phyloP scores from a whole-genome alignment of 257 asterid genomes.

The Nicotiana tabacum region DNA sequence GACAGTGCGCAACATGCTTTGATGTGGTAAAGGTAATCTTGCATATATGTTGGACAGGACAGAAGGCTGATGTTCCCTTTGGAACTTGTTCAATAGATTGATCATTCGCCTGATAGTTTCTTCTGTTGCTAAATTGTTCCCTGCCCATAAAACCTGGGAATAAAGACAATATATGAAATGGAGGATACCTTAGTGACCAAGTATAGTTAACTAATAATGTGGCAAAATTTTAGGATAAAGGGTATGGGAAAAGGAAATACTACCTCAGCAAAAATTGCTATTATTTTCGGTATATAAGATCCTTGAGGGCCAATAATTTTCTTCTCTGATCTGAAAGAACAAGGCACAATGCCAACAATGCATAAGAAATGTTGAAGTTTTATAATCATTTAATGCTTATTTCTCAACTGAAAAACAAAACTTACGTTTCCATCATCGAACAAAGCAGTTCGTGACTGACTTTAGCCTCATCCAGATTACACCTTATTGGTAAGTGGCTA shows the following conservation, averaged over 20 bases:
- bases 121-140: not conserved
- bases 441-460: not conserved
- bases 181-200: no score
- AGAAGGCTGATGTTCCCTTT: not conserved
- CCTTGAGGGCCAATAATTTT: not conserved
- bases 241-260: not conserved
- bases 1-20: not conserved
- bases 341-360: not conserved
- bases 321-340: conserved; percentile 1
- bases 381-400: not conserved
- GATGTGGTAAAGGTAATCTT: not conserved
- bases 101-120: not conserved
- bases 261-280: not conserved
- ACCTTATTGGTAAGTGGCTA: not conserved
- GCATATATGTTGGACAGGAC: not conserved
- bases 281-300: no score
- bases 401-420: no score
- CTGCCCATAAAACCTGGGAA: not conserved
- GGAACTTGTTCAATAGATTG: not conserved
- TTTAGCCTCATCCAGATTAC: conserved; percentile 11
- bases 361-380: not conserved
- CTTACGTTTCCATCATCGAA: conserved; percentile 14
- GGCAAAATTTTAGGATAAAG: not conserved
- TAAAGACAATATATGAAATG: not conserved
- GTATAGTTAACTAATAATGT: not conserved